Base-by-base conservation (phyloP, 1,139 yeast genomes). In the Blastobotrys illinoisensis region DNA sequence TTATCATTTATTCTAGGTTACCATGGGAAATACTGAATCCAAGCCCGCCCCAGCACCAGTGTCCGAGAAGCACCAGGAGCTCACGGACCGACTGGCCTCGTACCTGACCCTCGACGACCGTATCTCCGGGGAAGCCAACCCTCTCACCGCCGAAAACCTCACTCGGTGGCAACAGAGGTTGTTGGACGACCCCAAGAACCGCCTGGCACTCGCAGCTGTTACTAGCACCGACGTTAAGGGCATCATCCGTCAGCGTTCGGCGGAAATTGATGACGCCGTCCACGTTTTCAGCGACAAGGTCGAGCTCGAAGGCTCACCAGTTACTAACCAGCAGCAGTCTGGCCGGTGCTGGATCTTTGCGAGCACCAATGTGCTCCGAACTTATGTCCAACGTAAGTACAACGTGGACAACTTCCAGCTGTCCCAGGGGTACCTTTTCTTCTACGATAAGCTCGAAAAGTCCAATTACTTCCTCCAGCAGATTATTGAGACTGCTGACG, bases 271-370 rank as follows among this genome's bases (percentile, higher is more conserved):
- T 46, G 78, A 77, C 61, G 75, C 74, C 53, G 64, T 66, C 36
- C 82, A 75, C 60, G 72, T 81, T 48, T 83, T 82, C 70, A 82
- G 82, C 59, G 71, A 74, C 55, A 76, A 75, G 58, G 80, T 83
- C 28, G 79, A 77, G 48, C 72, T 75, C 20, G 80, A 80, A 58
- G 87, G 88, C 2, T 73, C 78, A 28, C 85, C 86, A 18, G 74
- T 77, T 56, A 80, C 85, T 62, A 79, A 81, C 67, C 88, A 83
- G 67, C 75, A 75, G 57, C 72, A 77, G 45, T 77, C 83, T 5
- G 88, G 87, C 24, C 71, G 88, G 62, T 83, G 88, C 68, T 83
- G 88, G 88, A 76, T 83, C 58, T 83, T 83, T 71, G 87, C 88
- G 13, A 75, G 85, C 5, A 79, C 82, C 54, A 83, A 83, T 62